Percentiles rank a stretch among this genome's conserved stretches.
Evolutionary conservation across 805 yeast species (phyloP).

Genomic region (Saccharomycodes ludwigii): DNA sequence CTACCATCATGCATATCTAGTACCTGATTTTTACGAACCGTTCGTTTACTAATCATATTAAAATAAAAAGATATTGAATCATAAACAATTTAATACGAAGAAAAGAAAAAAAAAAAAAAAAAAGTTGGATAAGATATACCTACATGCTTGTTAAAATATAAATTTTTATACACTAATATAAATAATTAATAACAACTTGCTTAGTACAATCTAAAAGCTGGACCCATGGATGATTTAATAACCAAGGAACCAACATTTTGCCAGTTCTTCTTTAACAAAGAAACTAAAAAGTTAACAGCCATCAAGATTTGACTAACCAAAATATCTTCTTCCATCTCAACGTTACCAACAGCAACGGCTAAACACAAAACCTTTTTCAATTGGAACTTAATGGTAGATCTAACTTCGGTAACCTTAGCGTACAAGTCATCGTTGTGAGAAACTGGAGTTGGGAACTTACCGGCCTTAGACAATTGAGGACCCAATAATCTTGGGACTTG

Average conservation of each 20-base stretch:
- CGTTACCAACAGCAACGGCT: constrained; percentile 99
- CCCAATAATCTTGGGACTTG: constrained; percentile 99
- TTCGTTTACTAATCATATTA: no score
- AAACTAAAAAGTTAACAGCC: constrained; percentile 98
- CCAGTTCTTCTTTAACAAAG: constrained; percentile 99
- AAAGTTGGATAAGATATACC: no score
- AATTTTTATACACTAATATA: no score
- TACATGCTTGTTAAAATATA: no score
- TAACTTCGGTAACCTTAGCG: constrained; percentile 91
- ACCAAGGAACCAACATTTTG: constrained; percentile 99
- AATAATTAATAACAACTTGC: constrained; percentile 13
- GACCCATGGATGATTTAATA: constrained; percentile 99
- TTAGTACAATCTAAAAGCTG: constrained; percentile 98
- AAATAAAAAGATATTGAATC: no score
- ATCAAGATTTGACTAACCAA: constrained; percentile 96
- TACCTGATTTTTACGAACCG: no score
- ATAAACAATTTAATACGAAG: no score
- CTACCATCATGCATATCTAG: no score
- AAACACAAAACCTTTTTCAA: constrained; percentile 98
- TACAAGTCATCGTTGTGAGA: constrained; percentile 98
- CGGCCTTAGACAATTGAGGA: constrained; percentile 99
- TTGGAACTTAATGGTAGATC: constrained; percentile 99
- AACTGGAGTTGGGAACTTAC: constrained; percentile 99
- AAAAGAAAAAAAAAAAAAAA: no score
- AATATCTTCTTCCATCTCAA: constrained; percentile 96